phyloP scores from a whole-genome alignment of 2,329 filamentous ascomycete genomes.

The Calonectria naviculata region DNA sequence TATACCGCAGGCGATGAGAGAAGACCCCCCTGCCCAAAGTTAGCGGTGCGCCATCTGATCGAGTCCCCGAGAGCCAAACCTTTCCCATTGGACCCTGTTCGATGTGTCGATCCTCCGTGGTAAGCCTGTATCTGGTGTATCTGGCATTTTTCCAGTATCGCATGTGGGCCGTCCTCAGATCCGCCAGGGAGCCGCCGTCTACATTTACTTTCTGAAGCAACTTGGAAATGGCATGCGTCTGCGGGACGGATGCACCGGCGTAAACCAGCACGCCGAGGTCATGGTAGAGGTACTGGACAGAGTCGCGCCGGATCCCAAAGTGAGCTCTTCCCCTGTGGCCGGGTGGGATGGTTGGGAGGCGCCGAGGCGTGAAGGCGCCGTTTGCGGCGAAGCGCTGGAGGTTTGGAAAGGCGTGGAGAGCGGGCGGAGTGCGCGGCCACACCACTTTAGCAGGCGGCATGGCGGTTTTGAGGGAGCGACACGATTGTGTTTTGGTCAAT shows the following conservation, averaged over 20 bases:
- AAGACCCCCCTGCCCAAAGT: neutral
- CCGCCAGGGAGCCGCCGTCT: neutral
- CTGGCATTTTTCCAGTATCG: neutral
- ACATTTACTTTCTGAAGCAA: slow-evolving; percentile 29
- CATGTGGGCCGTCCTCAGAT: neutral
- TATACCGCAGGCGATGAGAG: slow-evolving; percentile 5
- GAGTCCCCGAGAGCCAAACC: neutral
- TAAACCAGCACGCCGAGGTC: slow-evolving; percentile 47
- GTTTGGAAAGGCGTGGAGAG: slow-evolving; percentile 11
- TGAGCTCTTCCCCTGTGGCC: neutral
- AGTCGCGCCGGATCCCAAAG: neutral
- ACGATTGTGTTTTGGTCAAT: neutral
- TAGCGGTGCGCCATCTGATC: neutral
- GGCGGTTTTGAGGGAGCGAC: neutral
- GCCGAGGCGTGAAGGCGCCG: slow-evolving; percentile 31
- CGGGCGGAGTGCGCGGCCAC: neutral
- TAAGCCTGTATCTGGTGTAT: slow-evolving; percentile 25
- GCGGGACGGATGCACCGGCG: slow-evolving; percentile 35
- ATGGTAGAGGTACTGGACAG: slow-evolving; percentile 39
- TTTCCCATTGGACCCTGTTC: neutral
- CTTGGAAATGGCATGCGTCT: slow-evolving; percentile 36
- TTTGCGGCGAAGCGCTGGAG: slow-evolving; percentile 35
- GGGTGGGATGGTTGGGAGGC: neutral
- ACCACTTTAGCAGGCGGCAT: neutral
- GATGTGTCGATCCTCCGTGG: slow-evolving; percentile 22